A percentile compares a stretch with the other conserved stretches of the same genome.
Evolutionary conservation across 768 basidiomycete genomes (phyloP).

Genomic region (Astraeus odoratus): DNA sequence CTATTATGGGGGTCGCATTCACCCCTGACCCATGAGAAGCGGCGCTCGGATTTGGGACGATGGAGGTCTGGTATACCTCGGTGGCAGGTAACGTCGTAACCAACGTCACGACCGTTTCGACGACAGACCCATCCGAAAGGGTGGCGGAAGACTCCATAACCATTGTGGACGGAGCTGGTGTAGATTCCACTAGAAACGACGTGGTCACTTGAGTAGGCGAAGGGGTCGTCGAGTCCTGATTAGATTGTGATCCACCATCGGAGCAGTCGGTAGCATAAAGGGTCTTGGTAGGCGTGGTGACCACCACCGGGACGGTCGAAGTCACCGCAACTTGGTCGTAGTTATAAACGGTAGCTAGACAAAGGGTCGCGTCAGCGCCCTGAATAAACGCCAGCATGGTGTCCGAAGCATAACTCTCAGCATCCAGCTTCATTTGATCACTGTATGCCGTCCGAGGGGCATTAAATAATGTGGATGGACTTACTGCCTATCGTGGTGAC

Average conservation of each 20-base stretch:
- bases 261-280: slow-evolving; percentile 35
- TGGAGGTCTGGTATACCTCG: slow-evolving; percentile 21
- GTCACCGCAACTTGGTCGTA: slow-evolving; percentile 20
- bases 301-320: slow-evolving; percentile 33
- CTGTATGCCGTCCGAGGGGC: too few relatives aligned
- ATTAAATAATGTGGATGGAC: slow-evolving; percentile 9
- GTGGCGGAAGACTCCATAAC: slow-evolving; percentile 31
- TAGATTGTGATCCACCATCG: slow-evolving; percentile 10
- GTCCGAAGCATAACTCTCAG: too few relatives aligned
- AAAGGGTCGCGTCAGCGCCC: background rate
- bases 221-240: slow-evolving; percentile 7
- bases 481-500: slow-evolving; percentile 31
- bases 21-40: slow-evolving; percentile 16
- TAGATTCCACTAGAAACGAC: slow-evolving; percentile 22
- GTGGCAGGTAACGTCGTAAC: slow-evolving; percentile 31
- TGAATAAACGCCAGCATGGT: too few relatives aligned
- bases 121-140: slow-evolving; percentile 35
- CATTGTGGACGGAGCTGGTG: slow-evolving; percentile 27
- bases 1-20: slow-evolving; percentile 42
- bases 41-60: slow-evolving; percentile 10
- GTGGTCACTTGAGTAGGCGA: slow-evolving; percentile 13
- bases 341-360: slow-evolving; percentile 11
- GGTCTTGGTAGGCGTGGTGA: slow-evolving; percentile 31
- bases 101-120: slow-evolving; percentile 29
- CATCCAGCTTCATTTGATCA: too few relatives aligned